Evolutionary conservation across 768 basidiomycete species (phyloP).

Genomic region (Termitomyces titanicus): DNA sequence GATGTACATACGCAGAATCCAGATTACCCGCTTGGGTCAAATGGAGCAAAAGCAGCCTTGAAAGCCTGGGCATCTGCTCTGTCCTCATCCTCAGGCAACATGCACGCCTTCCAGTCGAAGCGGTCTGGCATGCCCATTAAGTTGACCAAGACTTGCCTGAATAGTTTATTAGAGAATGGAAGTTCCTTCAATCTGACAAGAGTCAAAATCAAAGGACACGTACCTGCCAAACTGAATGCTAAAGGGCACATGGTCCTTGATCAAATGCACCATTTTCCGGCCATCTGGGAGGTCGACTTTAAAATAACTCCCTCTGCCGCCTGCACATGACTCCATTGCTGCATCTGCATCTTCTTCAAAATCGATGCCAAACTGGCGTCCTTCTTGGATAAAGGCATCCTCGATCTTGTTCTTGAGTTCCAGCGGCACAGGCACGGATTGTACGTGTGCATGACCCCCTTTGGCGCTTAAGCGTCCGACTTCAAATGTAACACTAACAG

Average conservation of each 20-base stretch:
- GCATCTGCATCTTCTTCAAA: constrained; percentile 72
- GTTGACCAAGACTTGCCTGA: constrained; percentile 76
- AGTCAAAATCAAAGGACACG: constrained; percentile 19
- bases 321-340: constrained; percentile 50
- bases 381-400: constrained; percentile 69
- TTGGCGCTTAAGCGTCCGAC: constrained; percentile 78
- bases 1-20: too few relatives aligned
- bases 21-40: constrained; percentile 47
- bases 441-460: constrained; percentile 94
- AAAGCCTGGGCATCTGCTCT: constrained; percentile 79
- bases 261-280: constrained; percentile 78
- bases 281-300: constrained; percentile 88
- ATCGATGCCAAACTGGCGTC: constrained; percentile 59
- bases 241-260: constrained; percentile 76
- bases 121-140: constrained; percentile 76
- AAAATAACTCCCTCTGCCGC: constrained; percentile 76
- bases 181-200: constrained; percentile 5
- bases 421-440: constrained; percentile 76
- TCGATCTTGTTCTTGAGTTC: constrained; percentile 61
- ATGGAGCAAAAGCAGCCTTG: constrained; percentile 76
- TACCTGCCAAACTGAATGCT: constrained; percentile 94
- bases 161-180: background rate
- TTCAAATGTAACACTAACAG: constrained; percentile 79
- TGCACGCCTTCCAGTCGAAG: constrained; percentile 90
- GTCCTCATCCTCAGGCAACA: constrained; percentile 81